Base-by-base conservation (phyloP, 2,329 filamentous ascomycete species). In the Madurella fahalii region DNA sequence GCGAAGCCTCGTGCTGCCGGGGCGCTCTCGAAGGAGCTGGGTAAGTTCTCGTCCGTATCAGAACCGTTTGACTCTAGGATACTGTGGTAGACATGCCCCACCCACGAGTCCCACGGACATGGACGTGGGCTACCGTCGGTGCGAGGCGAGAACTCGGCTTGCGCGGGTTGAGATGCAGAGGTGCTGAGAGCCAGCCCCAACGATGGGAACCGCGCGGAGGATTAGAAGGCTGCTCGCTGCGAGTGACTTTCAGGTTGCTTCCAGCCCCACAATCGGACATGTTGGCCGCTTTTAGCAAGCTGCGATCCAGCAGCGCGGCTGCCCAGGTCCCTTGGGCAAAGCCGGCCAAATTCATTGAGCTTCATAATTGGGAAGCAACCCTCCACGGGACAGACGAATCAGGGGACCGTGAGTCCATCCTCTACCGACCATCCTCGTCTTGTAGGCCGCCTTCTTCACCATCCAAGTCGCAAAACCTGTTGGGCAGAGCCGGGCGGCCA, bases 31-130 rank as follows among this genome's bases (percentile, higher is more conserved):
- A n/a, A 47, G 9, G 34, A 37, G 7, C 31, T 37, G 34, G 34
- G 11, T 9, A 9, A 37, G 11, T 37, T 37, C 25, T 25, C 25
- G 25, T 25, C 25, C 25, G 25, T 25, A 25, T 25, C 25, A 25
- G 3, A 25, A 11, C 4, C 40, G 40, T 17, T 41, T 41, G 40
- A 25, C 25, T 25, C 25, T 25, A 25, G 25, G 7, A 37, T 37
- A 2, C 11, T 11, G 34, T 37, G 34, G 11, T 15, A 37, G 34
- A 37, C 4, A 37, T 37, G 34, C 25, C 44, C 41, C 44, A 46
- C 48, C 11, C 11, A 30, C 20, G 43, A 48, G 41, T 56, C 53
- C 58, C 58, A 46, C 52, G 49, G 52, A 50, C 54, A 53, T 57
- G 57, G 57, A 43, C 53, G 50, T 48, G 57, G 57, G 54, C 34